Percentiles rank a stretch among this genome's conserved stretches.
Conservation (phyloP, 2,329 filamentous ascomycete species). For the Cladosporium austrohemisphaericum region DNA sequence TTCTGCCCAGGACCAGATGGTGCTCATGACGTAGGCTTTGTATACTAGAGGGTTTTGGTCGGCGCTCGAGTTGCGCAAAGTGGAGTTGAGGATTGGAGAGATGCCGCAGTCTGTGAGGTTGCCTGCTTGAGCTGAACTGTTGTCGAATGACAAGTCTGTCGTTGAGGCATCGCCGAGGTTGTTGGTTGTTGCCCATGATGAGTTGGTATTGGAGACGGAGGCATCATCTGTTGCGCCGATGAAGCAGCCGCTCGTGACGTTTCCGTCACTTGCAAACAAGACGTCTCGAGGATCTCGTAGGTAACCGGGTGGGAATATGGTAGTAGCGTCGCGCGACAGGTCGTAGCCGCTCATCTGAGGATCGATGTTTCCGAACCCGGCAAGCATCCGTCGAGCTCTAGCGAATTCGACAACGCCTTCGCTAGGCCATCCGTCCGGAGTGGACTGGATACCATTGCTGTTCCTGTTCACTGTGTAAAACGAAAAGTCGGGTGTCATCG, state of each 20-base stretch:
- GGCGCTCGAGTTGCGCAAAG: conserved; percentile 51
- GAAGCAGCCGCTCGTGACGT: conserved; percentile 52
- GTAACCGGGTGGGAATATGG: conserved; percentile 50
- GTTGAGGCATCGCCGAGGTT: conserved; percentile 19
- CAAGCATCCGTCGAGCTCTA: conserved; percentile 51
- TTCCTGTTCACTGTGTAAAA: conserved; percentile 49
- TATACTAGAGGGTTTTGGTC: conserved; percentile 48
- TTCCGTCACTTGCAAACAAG: conserved; percentile 37
- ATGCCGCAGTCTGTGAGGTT: conserved; percentile 57
- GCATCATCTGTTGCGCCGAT: conserved; percentile 42
- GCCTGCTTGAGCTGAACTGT: conserved; percentile 30
- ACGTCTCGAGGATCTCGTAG: conserved; percentile 39
- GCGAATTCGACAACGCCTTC: conserved; percentile 56
- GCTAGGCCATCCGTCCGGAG: conserved; percentile 62
- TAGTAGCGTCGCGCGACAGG: conserved; percentile 46
- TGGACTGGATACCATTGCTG: conserved; percentile 39
- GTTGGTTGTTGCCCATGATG: conserved; percentile 50
- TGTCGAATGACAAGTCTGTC: conserved; percentile 22
- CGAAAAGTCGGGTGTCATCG: conserved; percentile 32
- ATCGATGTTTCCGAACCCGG: conserved; percentile 55
- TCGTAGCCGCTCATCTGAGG: conserved; percentile 56
- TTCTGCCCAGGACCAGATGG: conserved; percentile 59
- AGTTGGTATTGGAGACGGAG: conserved; percentile 44
- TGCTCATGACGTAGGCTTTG: conserved; percentile 47
- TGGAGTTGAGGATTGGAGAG: conserved; percentile 56